Evolutionary conservation across 108 stramenopile species (phyloP).

Genomic region (Tribonema minus): DNA sequence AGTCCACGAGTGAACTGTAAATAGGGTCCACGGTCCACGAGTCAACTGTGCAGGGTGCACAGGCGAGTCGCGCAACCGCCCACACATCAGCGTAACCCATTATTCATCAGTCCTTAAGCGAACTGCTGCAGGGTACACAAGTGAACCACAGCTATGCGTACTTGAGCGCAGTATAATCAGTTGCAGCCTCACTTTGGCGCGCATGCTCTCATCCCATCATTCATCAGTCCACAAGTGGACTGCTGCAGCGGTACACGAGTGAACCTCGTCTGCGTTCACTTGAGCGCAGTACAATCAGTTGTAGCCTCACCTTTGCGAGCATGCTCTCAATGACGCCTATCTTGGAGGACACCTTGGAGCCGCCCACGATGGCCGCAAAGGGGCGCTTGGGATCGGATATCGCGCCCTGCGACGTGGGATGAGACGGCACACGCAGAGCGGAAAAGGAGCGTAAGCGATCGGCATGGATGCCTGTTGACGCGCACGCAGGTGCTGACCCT

Average conservation of each 20-base stretch:
- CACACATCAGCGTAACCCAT: too few relatives aligned
- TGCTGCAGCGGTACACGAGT: too few relatives aligned
- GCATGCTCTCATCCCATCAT: too few relatives aligned
- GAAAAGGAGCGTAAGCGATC: background rate
- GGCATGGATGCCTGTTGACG: too few relatives aligned
- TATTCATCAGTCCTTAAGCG: too few relatives aligned
- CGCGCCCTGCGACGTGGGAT: conserved; percentile 50
- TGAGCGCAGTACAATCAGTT: background rate
- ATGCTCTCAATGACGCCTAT: conserved; percentile 90
- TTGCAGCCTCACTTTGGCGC: conserved; percentile 62
- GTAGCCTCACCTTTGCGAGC: conserved; percentile 69
- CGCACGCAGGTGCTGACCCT: too few relatives aligned
- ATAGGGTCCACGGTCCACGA: too few relatives aligned
- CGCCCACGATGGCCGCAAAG: conserved; percentile 93
- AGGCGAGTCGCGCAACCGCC: too few relatives aligned
- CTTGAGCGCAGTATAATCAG: background rate
- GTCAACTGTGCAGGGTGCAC: too few relatives aligned
- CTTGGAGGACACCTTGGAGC: conserved; percentile 97
- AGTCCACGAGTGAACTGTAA: too few relatives aligned
- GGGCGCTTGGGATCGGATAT: conserved; percentile 89
- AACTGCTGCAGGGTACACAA: too few relatives aligned
- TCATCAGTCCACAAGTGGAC: too few relatives aligned
- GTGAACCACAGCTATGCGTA: background rate
- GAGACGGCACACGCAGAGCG: background rate
- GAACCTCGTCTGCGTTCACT: background rate